Base-by-base conservation (phyloP, 1,284 basidiomycete genomes). In the Rugiboletus extremiorientalis region DNA sequence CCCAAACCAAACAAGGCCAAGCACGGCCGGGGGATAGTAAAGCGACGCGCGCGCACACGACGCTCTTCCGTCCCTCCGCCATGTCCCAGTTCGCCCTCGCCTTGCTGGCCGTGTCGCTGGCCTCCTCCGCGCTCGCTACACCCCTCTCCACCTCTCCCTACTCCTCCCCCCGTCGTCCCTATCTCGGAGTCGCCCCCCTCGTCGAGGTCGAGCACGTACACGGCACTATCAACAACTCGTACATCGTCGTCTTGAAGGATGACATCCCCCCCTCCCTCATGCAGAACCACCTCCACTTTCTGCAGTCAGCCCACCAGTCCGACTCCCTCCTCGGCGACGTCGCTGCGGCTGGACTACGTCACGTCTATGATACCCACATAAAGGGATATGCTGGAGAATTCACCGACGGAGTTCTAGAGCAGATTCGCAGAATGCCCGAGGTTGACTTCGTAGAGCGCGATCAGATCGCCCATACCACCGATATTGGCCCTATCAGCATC, bases 371-470 rank as follows among this genome's bases (percentile, higher is more conserved):
- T 60, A 78, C 82, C 42, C 83, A 85, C 64, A 72, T 92, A 68
- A 87, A 84, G 62, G 94, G 93, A 33, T 94, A 96, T 78, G 84
- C 96, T 46, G 96, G 96, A 54, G 80, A 79, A 67, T 98, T 99
- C 80, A 84, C 88, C 37, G 76, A 84, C 43, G 75, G 77, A 50
- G 88, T 91, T 41, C 73, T 99, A 60, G 83, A 93, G 53, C 83
- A 85, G 68, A 89, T 99, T 71, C 85, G 96, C 54, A 76, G 81
- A 49, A 83, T 91, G 79, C 95, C 96, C 22, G 95, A 96, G 73
- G 95, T 99, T 50, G 92, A 88, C 33, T 96, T 91, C 70, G 81
- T 99, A 59, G 97, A 99, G 80, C 84, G 80, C 60, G 97, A 99
- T 78, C 94, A 96, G 77, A 79, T 95, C 63, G 91, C 96, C 25